Conservation (phyloP, 768 basidiomycete species). For the Pilatotrama ljubarskyi region DNA sequence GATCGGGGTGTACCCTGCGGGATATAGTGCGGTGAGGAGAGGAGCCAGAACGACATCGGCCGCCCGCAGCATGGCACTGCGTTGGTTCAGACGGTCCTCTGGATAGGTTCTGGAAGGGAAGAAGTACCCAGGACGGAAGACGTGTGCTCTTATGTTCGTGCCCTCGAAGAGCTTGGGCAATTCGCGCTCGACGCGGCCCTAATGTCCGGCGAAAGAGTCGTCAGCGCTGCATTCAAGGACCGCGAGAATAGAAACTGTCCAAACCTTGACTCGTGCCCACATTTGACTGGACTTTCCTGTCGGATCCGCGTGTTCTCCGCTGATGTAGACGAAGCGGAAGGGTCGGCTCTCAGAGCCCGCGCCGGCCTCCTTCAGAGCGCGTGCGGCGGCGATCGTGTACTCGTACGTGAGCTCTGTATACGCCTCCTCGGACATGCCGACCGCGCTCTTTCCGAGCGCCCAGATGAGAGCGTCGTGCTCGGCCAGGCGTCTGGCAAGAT, state of each 20-base stretch:
- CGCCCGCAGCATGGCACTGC: conserved; percentile 9
- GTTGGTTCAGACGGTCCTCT: conserved; percentile 30
- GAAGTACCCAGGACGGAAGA: conserved; percentile 39
- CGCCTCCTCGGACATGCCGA: conserved; percentile 34
- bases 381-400: conserved; percentile 34
- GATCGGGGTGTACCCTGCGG: conserved; percentile 22
- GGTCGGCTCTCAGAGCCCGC: conserved; percentile 30
- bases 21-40: conserved; percentile 20
- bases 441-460: conserved; percentile 35
- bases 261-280: conserved; percentile 41
- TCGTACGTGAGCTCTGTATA: conserved; percentile 39
- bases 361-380: conserved; percentile 33
- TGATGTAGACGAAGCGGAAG: conserved; percentile 41
- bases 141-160: conserved; percentile 28
- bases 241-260: not conserved
- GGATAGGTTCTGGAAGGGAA: conserved; percentile 33
- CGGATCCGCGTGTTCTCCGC: conserved; percentile 40
- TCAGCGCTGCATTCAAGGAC: not conserved
- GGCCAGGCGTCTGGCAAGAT: conserved; percentile 32
- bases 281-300: conserved; percentile 31
- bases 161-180: conserved; percentile 27
- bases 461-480: conserved; percentile 39
- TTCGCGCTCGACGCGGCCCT: conserved; percentile 37
- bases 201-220: not conserved
- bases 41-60: conserved; percentile 24